These are phyloP conservation scores for Penicillium maclennaniae DNA, from an alignment of 495 filamentous ascomycete genomes.

Conservation along the genomic window DNA sequence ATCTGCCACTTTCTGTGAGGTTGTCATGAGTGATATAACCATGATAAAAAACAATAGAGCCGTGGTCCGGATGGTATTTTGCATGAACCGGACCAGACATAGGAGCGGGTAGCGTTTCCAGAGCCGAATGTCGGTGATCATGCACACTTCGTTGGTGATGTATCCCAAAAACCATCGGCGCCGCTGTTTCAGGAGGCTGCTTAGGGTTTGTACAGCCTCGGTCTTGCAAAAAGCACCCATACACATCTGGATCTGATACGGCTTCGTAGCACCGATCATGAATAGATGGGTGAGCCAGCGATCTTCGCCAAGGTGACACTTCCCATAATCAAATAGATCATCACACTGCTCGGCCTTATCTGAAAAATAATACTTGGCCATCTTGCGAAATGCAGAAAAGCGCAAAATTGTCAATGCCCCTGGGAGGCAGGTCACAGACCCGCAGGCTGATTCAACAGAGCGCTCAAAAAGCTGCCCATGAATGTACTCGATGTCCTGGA, in stretches of 20 bases:
- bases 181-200: constrained; percentile 87
- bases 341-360: constrained; percentile 96
- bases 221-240: constrained; percentile 98
- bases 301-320: constrained; percentile 94
- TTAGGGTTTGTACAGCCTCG: constrained; percentile 87
- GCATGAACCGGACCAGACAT: constrained; percentile 85
- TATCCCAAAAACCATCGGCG: constrained; percentile 97
- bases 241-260: constrained; percentile 96
- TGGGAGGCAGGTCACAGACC: constrained; percentile 91
- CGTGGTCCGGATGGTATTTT: constrained; percentile 95
- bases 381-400: constrained; percentile 92
- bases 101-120: constrained; percentile 91
- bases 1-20: constrained; percentile 68
- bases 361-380: constrained; percentile 99
- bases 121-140: constrained; percentile 90
- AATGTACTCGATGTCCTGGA: constrained; percentile 98
- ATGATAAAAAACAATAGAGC: constrained; percentile 95
- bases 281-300: constrained; percentile 97
- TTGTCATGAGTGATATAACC: constrained; percentile 82
- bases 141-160: constrained; percentile 97
- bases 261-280: constrained; percentile 93
- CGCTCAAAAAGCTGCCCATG: constrained; percentile 97
- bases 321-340: constrained; percentile 94
- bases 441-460: constrained; percentile 93
- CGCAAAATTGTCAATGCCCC: constrained; percentile 92